Evolutionary conservation across 169 alveolate genomes (phyloP), one percentile per base, ranked within the genome.

Genomic region (Plasmodium vivax): DNA sequence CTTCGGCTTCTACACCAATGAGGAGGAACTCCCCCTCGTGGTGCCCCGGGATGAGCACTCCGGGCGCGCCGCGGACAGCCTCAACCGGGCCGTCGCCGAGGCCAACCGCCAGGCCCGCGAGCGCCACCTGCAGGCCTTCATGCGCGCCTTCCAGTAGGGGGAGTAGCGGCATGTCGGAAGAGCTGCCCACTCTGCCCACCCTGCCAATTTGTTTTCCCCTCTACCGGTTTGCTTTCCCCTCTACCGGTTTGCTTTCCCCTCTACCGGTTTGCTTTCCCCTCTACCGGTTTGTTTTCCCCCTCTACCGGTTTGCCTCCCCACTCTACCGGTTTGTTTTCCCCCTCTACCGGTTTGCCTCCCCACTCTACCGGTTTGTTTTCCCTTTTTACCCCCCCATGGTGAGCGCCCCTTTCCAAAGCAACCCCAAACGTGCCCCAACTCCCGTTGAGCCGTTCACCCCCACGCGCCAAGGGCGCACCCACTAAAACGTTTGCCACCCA

Each of bases 1-100:
- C 27, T 88, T 88, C 32, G 94, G 94, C 5, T 88, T 88, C 54
- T 88, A 88, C 71, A 87, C 71, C n/a, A 80, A 88, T 45, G 83
- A 77, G 3, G 82, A 88, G 30, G 43, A 79, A 27, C 9, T 73
- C 4, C 6, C 82, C 30, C 7, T n/a, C 34, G 23, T 88, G 3
- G 36, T 16, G 2, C 71, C 83, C 1, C 23, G 34, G 82, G 90
- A 88, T 12, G 45, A 30, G 5, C 83, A 88, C 2, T 47, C 87
- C n/a, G 34, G 62, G 32, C 9, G 9, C 30, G 10, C 79, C 7
- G 41, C 54, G 14, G 81, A 88, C 16, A 51, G 41, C n/a, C 38
- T 79, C 23, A 88, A 88, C 38, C 8, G 32, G 23, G 19, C 51
- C 30, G 51, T 88, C 14, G 12, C 16, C 34, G 36, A 85, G 10